Base-by-base conservation (phyloP, 495 filamentous ascomycete genomes). In the Penicillium flavigenum region DNA sequence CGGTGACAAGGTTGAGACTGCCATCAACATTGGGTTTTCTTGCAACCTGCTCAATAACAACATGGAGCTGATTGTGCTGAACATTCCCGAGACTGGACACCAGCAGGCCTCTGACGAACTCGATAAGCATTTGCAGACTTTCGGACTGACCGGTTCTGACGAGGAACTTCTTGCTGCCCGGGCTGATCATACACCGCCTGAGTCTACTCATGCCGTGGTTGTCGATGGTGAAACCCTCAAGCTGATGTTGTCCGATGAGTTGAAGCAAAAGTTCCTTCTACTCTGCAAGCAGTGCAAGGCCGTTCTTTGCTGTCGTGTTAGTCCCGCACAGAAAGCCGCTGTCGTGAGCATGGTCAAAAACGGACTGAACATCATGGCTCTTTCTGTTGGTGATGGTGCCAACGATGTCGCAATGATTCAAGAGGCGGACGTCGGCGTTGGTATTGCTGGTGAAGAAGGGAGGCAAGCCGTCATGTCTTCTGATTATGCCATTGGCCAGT, bases 361-460 rank as follows among this genome's bases (percentile, higher is more conserved):
- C 55, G 92, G 95, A 29, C 79, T 99, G 38, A 90, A 97, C 71
- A 92, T 98, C 71, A 96, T 99, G 87, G 96, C 94, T 7, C 82
- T 99, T 43, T 92, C 93, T 1, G 88, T 99, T 51, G 95, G 95
- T 57, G 95, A 99, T 73, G 95, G 94, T 68, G 95, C 95, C 57
- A 99, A 98, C 73, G 95, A 99, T 74, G 95, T 98, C 59, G 95
- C 95, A 38, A 99, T 99, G 95, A 99, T 99, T 68, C 95, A 99
- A 73, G 92, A 98, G 73, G 95, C 95, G 5, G 92, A 99, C 73
- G 91, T 98, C 19, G 95, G 95, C 71, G 93, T 99, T 53, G 95
- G 95, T 71, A 97, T 99, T 72, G 93, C 95, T 58, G 95, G 95
- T 73, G 91, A 92, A 60, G 95, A 99, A 81, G 95, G 95, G 53